These are phyloP conservation scores for Cryptosporidium parvum DNA, from an alignment of 169 alveolate genomes.

Conservation along the genomic window DNA sequence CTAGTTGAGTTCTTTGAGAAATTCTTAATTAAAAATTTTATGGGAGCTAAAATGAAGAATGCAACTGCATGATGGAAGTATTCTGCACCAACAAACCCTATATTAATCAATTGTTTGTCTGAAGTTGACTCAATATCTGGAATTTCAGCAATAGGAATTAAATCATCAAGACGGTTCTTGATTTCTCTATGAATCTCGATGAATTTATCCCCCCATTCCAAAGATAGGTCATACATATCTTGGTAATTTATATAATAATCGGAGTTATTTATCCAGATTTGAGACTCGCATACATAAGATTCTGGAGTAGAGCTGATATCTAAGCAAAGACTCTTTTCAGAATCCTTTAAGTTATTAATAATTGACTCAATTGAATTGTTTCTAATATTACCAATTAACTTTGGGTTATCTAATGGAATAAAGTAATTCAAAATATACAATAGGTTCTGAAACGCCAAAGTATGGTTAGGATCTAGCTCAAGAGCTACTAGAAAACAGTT, in stretches of 20 bases:
- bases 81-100: constrained; percentile 73
- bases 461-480: constrained; percentile 39
- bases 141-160: constrained; percentile 15
- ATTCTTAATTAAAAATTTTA: constrained; percentile 55
- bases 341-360: constrained; percentile 25
- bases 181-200: neutral
- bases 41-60: constrained; percentile 38
- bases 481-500: constrained; percentile 76
- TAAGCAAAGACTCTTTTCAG: constrained; percentile 66
- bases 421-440: constrained; percentile 73
- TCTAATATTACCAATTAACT: constrained; percentile 20
- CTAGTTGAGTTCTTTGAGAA: neutral
- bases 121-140: constrained; percentile 31
- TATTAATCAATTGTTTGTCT: constrained; percentile 1
- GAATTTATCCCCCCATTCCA: constrained; percentile 50
- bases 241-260: constrained; percentile 16
- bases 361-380: constrained; percentile 30
- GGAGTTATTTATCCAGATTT: neutral
- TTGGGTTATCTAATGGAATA: constrained; percentile 65
- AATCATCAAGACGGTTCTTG: constrained; percentile 7
- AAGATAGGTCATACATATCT: constrained; percentile 21
- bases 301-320: neutral
- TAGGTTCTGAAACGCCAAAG: constrained; percentile 70
- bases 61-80: constrained; percentile 72
- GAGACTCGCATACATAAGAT: neutral